phyloP scores from a whole-genome alignment of 2,329 filamentous ascomycete species.

The Fusarium mundagurra region DNA sequence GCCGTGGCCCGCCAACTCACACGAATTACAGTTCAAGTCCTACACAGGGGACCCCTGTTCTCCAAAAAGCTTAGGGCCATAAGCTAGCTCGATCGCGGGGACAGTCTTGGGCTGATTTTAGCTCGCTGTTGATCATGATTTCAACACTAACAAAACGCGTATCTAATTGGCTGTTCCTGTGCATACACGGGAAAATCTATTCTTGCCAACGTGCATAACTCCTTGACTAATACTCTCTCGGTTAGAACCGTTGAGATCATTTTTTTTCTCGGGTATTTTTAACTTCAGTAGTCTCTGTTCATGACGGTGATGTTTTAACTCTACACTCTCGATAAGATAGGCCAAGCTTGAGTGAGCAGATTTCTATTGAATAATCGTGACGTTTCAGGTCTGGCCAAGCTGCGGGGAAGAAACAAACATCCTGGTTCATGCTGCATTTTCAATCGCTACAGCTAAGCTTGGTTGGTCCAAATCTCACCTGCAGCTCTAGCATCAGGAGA shows the following conservation, averaged over 20 bases:
- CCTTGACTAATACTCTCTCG: not conserved
- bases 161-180: not conserved
- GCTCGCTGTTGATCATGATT: conserved; percentile 4
- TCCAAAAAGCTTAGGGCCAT: not conserved
- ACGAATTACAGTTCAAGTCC: not conserved
- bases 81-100: conserved; percentile 20
- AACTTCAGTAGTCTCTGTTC: conserved; percentile 5
- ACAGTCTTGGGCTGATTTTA: conserved; percentile 8
- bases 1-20: not conserved
- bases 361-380: conserved; percentile 24
- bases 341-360: not conserved
- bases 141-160: not conserved
- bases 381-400: not conserved
- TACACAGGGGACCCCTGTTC: conserved; percentile 10
- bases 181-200: not conserved
- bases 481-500: conserved; percentile 22
- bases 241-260: not conserved
- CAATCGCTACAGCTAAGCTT: not conserved
- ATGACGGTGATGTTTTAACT: conserved; percentile 10
- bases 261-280: conserved; percentile 4
- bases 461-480: conserved; percentile 12
- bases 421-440: not conserved
- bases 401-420: conserved; percentile 4
- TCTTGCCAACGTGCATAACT: not conserved
- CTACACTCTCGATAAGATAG: not conserved